Percentiles rank a stretch among this genome's conserved stretches.
phyloP scores from a whole-genome alignment of 225 moss, liverwort and hornwort species.

The Physcomitrellopsis africana region DNA sequence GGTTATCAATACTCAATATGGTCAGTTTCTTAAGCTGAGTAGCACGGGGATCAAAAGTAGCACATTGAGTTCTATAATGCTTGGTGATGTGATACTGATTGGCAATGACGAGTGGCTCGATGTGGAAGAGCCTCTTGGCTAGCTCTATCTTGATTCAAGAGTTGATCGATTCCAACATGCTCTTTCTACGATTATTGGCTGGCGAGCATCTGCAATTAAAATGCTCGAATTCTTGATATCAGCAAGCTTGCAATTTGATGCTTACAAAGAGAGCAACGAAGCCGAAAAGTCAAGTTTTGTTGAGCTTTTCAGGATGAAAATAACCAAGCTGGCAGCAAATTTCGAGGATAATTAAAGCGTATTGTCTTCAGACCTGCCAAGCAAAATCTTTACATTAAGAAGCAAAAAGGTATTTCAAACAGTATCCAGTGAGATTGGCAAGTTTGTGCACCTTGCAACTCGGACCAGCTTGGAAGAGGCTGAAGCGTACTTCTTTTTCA shows the following conservation, averaged over 20 bases:
- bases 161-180: conserved; percentile 55
- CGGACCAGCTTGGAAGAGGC: conserved; percentile 5
- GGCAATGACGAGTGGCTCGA: conserved; percentile 42
- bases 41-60: not conserved
- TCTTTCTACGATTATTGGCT: no score
- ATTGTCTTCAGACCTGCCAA: conserved; percentile 25
- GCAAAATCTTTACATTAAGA: not conserved
- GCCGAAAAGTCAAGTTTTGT: no score
- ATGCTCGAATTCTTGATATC: no score
- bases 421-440: not conserved
- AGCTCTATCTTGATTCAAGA: conserved; percentile 57
- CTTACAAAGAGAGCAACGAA: no score
- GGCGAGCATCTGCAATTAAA: no score
- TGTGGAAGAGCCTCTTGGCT: conserved; percentile 41
- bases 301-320: no score
- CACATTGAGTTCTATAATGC: conserved; percentile 16
- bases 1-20: conserved; percentile 30
- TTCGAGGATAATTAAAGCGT: not conserved
- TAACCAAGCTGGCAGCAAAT: not conserved
- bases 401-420: not conserved
- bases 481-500: conserved; percentile 15
- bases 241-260: no score
- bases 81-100: conserved; percentile 40
- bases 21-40: conserved; percentile 1
- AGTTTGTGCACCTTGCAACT: conserved; percentile 8